phyloP scores from a whole-genome alignment of 2,329 filamentous ascomycete species.

The Arthrobotrys sphaeroides region DNA sequence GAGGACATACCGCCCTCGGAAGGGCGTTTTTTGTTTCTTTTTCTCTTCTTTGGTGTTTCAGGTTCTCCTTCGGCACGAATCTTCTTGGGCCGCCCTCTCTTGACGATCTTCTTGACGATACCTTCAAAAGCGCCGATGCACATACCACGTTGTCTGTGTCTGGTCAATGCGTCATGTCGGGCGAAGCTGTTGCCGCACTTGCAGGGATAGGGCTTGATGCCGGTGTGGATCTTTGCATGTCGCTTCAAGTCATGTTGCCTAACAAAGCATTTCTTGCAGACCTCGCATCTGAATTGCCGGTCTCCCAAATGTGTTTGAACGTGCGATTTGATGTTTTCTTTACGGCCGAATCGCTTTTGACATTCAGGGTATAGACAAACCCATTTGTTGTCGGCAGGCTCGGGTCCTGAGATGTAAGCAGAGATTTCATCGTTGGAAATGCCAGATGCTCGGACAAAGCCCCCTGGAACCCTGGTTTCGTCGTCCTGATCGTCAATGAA shows the following conservation, averaged over 20 bases:
- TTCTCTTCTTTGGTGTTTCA: constrained; percentile 39
- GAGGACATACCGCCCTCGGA: constrained; percentile 33
- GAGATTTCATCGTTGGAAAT: constrained; percentile 86
- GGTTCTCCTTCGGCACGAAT: constrained; percentile 52
- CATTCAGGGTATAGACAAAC: constrained; percentile 80
- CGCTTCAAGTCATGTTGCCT: constrained; percentile 96
- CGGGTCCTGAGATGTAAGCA: constrained; percentile 76
- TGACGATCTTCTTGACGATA: constrained; percentile 72
- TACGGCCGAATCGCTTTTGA: constrained; percentile 89
- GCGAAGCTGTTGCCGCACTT: constrained; percentile 95
- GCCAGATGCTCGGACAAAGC: constrained; percentile 63
- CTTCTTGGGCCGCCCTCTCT: constrained; percentile 66
- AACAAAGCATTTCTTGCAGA: constrained; percentile 94
- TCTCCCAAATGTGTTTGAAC: constrained; percentile 98
- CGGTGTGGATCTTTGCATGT: constrained; percentile 96
- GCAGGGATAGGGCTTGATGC: constrained; percentile 93
- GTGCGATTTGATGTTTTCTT: constrained; percentile 98
- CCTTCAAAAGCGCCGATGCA: constrained; percentile 95
- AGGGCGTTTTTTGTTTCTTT: constrained; percentile 44
- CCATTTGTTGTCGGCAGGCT: constrained; percentile 79
- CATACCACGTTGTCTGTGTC: constrained; percentile 94
- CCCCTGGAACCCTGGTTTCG: constrained; percentile 40
- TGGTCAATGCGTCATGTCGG: constrained; percentile 90
- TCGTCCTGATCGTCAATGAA: constrained; percentile 36
- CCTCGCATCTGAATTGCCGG: constrained; percentile 90